Base-by-base conservation (phyloP, 345 rosid species). In the Euphorbia pulcherrima region DNA sequence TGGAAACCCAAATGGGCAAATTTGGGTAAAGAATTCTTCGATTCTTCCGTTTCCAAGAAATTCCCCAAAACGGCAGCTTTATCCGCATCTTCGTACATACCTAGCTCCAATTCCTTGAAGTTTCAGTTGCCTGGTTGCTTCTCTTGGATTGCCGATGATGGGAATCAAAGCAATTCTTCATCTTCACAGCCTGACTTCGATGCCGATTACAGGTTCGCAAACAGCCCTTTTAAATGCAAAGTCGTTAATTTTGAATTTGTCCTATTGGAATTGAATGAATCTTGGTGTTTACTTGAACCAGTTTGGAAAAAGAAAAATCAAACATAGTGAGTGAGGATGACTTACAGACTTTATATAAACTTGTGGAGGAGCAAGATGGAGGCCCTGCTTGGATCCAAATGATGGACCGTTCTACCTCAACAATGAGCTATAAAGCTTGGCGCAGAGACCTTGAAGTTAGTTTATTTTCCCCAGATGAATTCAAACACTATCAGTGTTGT, bases 1-100 rank as follows among this genome's bases (percentile, higher is more conserved):
- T 94, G 97, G 97, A 86, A 84, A 76, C 99, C 97, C 35, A 86
- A 83, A 56, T 94, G 99, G 99, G 96, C 96, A 0, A 74, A 75
- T 78, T 75, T 84, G 71, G 77, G 78, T 17, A 77, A 79, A 68
- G 81, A 82, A 5, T 69, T 75, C 61, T 67, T 74, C 44, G 84
- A 83, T 51, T 68, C 72, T 30, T 70, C 74, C 1, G 70, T 14
- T 41, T 51, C 78, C 8, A 69, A 65, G 48, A 64, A 40, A 6
- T 54, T 80, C 13, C 8, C 47, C 28, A 20, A 74, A 11, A 24
- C 51, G 16, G 54, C 44, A 26, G 20, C 69, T 16, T 51, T 75
- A 13, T 61, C 70, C 10, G 71, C 73, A 33, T 27, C 51, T 75
- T 78, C 75, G 1, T 50, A 40, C 4, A 28, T 83, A 52, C 68